These are phyloP conservation scores for Lablab purpureus DNA, from an alignment of 306 rosid species.

Conservation along the genomic window DNA sequence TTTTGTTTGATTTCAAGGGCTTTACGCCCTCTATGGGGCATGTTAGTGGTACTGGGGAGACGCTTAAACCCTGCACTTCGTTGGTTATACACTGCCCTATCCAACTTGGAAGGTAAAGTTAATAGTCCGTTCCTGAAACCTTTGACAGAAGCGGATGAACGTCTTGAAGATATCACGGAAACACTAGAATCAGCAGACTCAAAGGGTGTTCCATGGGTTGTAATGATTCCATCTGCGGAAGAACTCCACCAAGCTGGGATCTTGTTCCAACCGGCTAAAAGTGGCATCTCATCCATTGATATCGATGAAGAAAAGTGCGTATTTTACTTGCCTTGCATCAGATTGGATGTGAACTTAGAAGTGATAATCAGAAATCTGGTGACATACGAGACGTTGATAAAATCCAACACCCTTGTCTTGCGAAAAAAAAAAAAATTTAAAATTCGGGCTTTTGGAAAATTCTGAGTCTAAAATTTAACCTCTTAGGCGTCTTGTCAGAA, in stretches of 20 bases:
- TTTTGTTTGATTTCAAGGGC: neutral
- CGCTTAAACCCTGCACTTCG: neutral
- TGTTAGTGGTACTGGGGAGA: neutral
- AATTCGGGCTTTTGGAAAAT: too few species aligned
- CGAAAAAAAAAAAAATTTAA: too few species aligned
- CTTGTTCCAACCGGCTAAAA: neutral
- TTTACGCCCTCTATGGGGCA: neutral
- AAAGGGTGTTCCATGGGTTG: neutral
- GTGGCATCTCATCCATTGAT: neutral
- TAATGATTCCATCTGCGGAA: neutral
- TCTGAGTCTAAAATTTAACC: too few species aligned
- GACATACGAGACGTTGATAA: conserved; percentile 39
- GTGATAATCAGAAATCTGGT: conserved; percentile 41
- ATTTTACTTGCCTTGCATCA: conserved; percentile 33
- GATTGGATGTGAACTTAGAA: neutral
- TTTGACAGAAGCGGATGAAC: neutral
- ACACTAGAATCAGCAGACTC: neutral
- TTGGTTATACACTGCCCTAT: neutral
- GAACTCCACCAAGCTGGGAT: conserved; percentile 1
- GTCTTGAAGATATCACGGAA: neutral
- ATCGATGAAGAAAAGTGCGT: neutral
- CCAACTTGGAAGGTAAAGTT: neutral
- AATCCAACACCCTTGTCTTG: neutral
- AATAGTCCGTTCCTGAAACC: neutral
- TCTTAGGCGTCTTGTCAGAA: too few species aligned